phyloP scores from a whole-genome alignment of 768 basidiomycete species.

The Coprinopsis sp. region DNA sequence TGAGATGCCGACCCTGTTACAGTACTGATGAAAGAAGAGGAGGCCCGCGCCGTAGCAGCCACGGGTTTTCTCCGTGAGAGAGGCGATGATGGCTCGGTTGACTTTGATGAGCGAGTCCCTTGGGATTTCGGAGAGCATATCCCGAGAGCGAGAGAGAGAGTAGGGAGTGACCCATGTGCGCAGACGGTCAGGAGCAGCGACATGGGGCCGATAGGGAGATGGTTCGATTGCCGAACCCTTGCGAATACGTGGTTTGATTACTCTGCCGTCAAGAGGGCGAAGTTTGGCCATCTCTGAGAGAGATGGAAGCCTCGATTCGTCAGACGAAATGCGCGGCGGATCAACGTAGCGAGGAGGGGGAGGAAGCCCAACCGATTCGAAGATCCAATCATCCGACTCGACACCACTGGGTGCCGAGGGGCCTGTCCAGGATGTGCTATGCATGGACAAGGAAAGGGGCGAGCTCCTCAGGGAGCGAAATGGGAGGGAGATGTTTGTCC shows the following conservation, averaged over 20 bases:
- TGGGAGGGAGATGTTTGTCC: neutral
- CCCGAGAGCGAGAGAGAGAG: neutral
- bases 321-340: no score
- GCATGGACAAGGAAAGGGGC: neutral
- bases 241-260: neutral
- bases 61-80: neutral
- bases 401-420: neutral
- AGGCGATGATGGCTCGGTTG: neutral
- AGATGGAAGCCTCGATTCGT: no score
- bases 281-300: no score
- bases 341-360: no score
- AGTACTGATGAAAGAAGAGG: conserved; percentile 26
- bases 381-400: neutral
- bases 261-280: no score
- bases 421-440: neutral
- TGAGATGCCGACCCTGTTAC: conserved; percentile 19
- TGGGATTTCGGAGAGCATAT: neutral
- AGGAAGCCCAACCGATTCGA: neutral
- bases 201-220: no score
- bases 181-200: neutral
- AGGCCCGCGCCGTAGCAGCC: neutral
- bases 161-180: neutral
- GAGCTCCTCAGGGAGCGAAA: neutral
- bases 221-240: neutral
- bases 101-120: neutral